Percentiles rank a stretch among this genome's conserved stretches.
Conservation (phyloP, 148 eudicot species). For the Suaeda aralocaspica region DNA sequence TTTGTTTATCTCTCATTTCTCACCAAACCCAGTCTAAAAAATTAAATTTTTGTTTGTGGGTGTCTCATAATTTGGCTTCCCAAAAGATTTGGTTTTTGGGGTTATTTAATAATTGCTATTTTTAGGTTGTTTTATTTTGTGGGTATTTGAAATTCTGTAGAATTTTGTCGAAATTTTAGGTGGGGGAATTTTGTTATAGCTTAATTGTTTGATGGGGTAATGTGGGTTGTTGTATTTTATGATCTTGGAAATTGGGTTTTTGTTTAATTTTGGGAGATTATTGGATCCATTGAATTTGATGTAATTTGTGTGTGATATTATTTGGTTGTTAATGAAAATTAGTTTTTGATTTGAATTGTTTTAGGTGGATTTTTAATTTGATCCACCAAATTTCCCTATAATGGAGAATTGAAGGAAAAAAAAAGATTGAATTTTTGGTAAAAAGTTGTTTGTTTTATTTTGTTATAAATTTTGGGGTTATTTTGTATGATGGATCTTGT, state of each 20-base stretch:
- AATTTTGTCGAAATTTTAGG: not conserved
- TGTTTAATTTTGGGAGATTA: not conserved
- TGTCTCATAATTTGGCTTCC: not conserved
- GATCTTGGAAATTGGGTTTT: not conserved
- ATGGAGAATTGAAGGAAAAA: constrained; percentile 2
- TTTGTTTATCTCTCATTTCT: not conserved
- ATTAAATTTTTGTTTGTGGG: not conserved
- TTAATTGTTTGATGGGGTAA: not conserved
- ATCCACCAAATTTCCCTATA: not conserved
- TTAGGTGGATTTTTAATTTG: constrained; percentile 14
- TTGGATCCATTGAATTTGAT: constrained; percentile 6
- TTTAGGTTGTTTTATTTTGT: not conserved
- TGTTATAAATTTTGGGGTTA: not conserved
- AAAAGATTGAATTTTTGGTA: not conserved
- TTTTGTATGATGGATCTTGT: constrained; percentile 39
- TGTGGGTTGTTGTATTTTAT: constrained; percentile 14
- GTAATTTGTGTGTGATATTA: not conserved
- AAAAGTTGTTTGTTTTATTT: not conserved
- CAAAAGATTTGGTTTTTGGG: not conserved
- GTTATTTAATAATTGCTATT: not conserved
- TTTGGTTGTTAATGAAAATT: no score
- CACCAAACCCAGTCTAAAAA: not conserved
- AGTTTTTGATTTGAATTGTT: no score
- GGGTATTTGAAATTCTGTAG: not conserved
- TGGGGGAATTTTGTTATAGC: not conserved